phyloP scores from a whole-genome alignment of 257 asterid genomes.

The Rubia yunnanensis region DNA sequence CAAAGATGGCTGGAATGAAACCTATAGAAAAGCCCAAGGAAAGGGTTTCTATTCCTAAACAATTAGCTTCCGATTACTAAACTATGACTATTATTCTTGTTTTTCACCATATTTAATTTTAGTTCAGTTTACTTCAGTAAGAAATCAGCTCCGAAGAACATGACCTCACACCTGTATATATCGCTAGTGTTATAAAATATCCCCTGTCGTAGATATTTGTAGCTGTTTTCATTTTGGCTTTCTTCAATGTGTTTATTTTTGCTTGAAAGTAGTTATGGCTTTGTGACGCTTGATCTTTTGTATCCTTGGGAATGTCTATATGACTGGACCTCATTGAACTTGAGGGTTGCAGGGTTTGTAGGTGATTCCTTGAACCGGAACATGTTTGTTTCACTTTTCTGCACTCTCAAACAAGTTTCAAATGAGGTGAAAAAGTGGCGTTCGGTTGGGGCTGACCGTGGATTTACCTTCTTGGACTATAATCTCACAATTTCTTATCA shows the following conservation, averaged over 20 bases:
- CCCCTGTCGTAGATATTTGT: neutral
- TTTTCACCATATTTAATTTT: too few species aligned
- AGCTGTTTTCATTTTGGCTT: too few species aligned
- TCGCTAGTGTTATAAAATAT: too few species aligned
- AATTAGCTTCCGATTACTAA: too few species aligned
- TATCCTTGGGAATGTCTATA: constrained; percentile 13
- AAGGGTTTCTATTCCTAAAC: too few species aligned
- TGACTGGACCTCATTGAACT: constrained; percentile 32
- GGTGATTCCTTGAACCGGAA: constrained; percentile 96
- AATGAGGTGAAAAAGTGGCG: constrained; percentile 87
- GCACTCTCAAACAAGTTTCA: constrained; percentile 57
- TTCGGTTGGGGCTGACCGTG: constrained; percentile 94
- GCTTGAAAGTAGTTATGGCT: too few species aligned
- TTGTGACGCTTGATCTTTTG: neutral
- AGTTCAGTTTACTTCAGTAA: too few species aligned
- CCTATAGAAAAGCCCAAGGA: constrained; percentile 84
- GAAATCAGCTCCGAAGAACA: too few species aligned
- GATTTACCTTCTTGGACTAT: constrained; percentile 74
- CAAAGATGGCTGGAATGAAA: constrained; percentile 89
- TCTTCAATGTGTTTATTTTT: too few species aligned
- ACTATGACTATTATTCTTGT: too few species aligned
- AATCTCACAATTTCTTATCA: constrained; percentile 90
- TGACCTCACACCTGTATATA: neutral
- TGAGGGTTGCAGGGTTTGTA: constrained; percentile 82
- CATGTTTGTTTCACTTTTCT: constrained; percentile 89